These are phyloP conservation scores for Plectosphaerella plurivora DNA, from an alignment of 2,329 filamentous ascomycete genomes.

Conservation along the genomic window DNA sequence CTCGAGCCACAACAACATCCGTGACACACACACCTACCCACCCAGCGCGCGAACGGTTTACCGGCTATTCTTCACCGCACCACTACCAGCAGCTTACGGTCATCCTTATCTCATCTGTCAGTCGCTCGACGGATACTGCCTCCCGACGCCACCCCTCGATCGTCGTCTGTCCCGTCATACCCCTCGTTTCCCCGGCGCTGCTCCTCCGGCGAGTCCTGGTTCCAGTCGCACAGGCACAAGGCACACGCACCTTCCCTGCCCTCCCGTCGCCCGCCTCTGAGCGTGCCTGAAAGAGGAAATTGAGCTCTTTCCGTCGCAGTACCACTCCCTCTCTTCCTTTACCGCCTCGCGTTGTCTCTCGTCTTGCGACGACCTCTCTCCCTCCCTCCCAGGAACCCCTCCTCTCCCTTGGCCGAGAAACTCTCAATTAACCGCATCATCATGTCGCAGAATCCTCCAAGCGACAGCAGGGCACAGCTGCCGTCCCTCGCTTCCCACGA, in stretches of 20 bases:
- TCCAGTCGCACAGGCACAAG: neutral
- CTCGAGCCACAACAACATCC: neutral
- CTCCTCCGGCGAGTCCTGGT: neutral
- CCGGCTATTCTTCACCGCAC: neutral
- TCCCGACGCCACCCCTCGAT: neutral
- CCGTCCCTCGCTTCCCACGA: conserved; percentile 4
- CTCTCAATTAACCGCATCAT: conserved; percentile 4
- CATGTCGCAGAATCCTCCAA: conserved; percentile 7
- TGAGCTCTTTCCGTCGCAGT: neutral
- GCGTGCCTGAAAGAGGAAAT: neutral
- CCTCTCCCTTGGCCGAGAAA: neutral
- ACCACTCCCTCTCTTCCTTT: neutral
- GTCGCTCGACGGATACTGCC: neutral
- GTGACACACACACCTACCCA: neutral
- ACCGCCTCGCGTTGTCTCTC: neutral
- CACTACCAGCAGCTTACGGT: neutral
- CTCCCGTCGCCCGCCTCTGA: neutral
- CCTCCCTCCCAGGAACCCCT: too few species aligned
- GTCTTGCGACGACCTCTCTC: too few species aligned
- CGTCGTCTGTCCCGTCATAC: neutral
- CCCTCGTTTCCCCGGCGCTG: neutral
- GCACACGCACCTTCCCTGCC: neutral
- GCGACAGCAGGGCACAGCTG: neutral
- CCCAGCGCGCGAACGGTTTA: neutral
- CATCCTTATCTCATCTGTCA: neutral